Conservation (phyloP, 2,329 filamentous ascomycete species). For the Fusarium austroafricanum region DNA sequence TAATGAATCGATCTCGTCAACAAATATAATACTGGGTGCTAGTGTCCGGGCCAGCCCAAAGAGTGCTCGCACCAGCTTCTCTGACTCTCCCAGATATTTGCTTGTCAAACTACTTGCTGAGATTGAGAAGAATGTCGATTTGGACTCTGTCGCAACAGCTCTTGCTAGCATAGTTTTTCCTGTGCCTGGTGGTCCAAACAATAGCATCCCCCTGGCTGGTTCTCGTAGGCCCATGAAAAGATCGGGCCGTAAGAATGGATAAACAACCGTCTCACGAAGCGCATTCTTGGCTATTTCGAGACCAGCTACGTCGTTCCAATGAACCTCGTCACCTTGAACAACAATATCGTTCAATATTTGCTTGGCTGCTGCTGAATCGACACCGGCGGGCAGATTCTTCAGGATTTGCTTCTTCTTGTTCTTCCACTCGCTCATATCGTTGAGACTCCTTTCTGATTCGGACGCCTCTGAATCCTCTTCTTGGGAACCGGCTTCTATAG, state of each 20-base stretch:
- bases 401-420: constrained; percentile 73
- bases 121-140: constrained; percentile 96
- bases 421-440: constrained; percentile 67
- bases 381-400: constrained; percentile 81
- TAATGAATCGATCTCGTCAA: constrained; percentile 97
- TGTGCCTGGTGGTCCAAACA: constrained; percentile 97
- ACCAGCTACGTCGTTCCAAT: constrained; percentile 93
- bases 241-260: constrained; percentile 94
- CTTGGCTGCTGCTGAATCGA: constrained; percentile 84
- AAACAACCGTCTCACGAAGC: constrained; percentile 94
- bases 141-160: constrained; percentile 90
- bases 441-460: constrained; percentile 53
- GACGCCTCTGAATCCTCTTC: constrained; percentile 60
- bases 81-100: constrained; percentile 95
- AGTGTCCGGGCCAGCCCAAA: constrained; percentile 90
- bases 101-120: constrained; percentile 93
- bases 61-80: constrained; percentile 93
- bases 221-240: constrained; percentile 96
- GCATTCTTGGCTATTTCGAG: constrained; percentile 91
- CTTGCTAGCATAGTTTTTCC: constrained; percentile 98
- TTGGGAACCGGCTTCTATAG: constrained; percentile 58
- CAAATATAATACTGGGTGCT: constrained; percentile 96
- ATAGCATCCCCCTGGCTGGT: constrained; percentile 91
- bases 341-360: constrained; percentile 98
- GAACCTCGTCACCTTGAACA: constrained; percentile 92